These are phyloP conservation scores for Ceratobasidium sp. DNA, from an alignment of 1,284 basidiomycete species.

Conservation along the genomic window DNA sequence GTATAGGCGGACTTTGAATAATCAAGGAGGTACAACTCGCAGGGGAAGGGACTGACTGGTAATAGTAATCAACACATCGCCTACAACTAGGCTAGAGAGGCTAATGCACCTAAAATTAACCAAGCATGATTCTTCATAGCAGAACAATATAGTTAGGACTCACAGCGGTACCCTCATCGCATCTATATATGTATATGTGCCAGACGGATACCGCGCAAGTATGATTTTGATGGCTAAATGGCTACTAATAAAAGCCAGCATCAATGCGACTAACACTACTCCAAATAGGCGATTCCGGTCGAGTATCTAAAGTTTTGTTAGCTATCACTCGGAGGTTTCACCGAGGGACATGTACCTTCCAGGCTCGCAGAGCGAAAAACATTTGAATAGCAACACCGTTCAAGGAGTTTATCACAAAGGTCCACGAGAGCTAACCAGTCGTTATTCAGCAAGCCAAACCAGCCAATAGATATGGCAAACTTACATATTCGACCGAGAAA, in stretches of 20 bases:
- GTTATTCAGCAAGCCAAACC: no score
- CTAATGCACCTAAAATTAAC: neutral
- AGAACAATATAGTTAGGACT: neutral
- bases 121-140: neutral
- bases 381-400: no score
- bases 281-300: neutral
- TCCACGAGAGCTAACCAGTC: slow-evolving; percentile 6
- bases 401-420: neutral
- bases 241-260: neutral
- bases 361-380: no score
- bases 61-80: neutral
- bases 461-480: neutral
- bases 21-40: no score
- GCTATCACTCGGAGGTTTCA: no score
- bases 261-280: neutral
- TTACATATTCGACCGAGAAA: slow-evolving; percentile 20
- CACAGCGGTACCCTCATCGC: slow-evolving; percentile 15
- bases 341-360: no score
- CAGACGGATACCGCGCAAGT: neutral
- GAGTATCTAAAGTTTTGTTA: neutral
- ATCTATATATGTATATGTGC: neutral
- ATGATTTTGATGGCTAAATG: neutral
- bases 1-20: neutral
- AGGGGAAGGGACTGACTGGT: neutral
- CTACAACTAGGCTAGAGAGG: neutral